Evolutionary conservation across 352 stramenopile species (phyloP).

Genomic region (Pilasporangium apinafurcum): DNA sequence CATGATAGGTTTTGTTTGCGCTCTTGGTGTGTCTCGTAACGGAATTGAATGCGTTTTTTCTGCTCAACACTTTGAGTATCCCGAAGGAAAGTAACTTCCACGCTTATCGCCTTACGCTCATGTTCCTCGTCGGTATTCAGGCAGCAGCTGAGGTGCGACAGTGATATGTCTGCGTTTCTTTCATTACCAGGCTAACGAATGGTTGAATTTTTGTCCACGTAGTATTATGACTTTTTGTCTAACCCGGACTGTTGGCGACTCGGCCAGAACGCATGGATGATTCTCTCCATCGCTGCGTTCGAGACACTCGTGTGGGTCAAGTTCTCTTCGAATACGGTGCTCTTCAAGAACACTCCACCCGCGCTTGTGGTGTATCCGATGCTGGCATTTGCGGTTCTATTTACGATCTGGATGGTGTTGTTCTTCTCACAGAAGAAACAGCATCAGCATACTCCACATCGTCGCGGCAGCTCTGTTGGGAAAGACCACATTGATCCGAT

Average conservation of each 20-base stretch:
- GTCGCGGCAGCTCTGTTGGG: too few species aligned
- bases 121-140: constrained; percentile 80
- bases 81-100: constrained; percentile 86
- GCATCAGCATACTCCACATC: constrained; percentile 2
- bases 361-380: constrained; percentile 51
- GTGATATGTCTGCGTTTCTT: too few species aligned
- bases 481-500: too few species aligned
- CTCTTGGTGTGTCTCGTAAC: constrained; percentile 82
- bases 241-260: constrained; percentile 72
- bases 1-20: constrained; percentile 63
- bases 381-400: constrained; percentile 53
- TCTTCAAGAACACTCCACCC: constrained; percentile 56
- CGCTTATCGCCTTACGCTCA: constrained; percentile 63
- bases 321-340: constrained; percentile 51
- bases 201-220: not conserved
- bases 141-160: constrained; percentile 59
- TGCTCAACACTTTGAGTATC: constrained; percentile 85
- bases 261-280: constrained; percentile 82
- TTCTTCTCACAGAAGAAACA: constrained; percentile 39
- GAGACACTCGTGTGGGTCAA: constrained; percentile 82
- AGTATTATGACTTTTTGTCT: constrained; percentile 85
- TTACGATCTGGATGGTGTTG: constrained; percentile 70
- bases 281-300: constrained; percentile 67
- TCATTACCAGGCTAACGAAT: too few species aligned
- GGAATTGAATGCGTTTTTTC: constrained; percentile 93